Conservation (phyloP, 306 rosid species). For the Alnus glutinosa region DNA sequence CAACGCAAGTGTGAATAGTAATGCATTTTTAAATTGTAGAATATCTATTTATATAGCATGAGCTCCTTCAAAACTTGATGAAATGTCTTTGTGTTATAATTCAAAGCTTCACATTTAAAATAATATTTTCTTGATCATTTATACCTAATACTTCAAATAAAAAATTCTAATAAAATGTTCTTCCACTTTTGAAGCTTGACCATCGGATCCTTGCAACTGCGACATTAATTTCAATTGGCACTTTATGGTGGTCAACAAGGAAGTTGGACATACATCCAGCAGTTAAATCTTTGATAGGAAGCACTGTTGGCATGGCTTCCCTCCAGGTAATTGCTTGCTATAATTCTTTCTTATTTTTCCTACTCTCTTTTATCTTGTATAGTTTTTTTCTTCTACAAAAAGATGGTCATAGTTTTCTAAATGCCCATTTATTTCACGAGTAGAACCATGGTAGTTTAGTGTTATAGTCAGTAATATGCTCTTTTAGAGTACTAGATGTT, state of each 20-base stretch:
- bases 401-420: not conserved
- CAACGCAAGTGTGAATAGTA: not conserved
- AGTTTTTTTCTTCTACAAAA: not conserved
- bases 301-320: slow-evolving; percentile 67
- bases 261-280: slow-evolving; percentile 80
- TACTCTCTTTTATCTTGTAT: not conserved
- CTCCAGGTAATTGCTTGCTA: slow-evolving; percentile 61
- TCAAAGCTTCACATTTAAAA: not conserved
- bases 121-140: not conserved
- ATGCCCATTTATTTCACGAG: slow-evolving; percentile 3
- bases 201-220: slow-evolving; percentile 84
- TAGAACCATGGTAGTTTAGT: not conserved
- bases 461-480: not conserved
- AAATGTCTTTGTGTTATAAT: not conserved
- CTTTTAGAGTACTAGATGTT: not conserved
- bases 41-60: not conserved
- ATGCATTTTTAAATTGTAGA: not conserved
- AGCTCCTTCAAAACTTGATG: not conserved
- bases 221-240: slow-evolving; percentile 55
- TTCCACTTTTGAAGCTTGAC: slow-evolving; percentile 58
- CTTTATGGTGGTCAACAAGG: slow-evolving; percentile 77
- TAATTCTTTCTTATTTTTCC: not conserved
- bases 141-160: not conserved
- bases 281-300: slow-evolving; percentile 62
- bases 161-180: not conserved